Percentiles rank a stretch among this genome's conserved stretches.
Conservation (phyloP, 2,329 filamentous ascomycete genomes). For the Emydomyces testavorans region DNA sequence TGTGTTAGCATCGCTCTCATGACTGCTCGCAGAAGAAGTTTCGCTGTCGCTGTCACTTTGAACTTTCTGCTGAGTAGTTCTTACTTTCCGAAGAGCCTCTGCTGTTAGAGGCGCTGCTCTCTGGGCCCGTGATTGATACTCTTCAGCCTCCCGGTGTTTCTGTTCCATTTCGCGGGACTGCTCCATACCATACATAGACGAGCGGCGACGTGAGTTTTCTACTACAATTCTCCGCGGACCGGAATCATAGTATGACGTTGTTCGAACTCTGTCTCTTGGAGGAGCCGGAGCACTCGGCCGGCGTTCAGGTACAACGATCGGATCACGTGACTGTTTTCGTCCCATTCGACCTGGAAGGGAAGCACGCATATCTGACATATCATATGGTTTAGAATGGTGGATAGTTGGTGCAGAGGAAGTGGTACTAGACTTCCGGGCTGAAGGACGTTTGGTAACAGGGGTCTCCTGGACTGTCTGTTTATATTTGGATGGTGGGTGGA, state of each 20-base stretch:
- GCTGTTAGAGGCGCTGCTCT: conserved; percentile 18
- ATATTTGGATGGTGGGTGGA: conserved; percentile 18
- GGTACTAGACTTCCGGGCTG: conserved; percentile 25
- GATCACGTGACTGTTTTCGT: conserved; percentile 25
- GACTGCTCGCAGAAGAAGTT: conserved; percentile 32
- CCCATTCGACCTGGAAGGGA: conserved; percentile 24
- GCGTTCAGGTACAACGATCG: conserved; percentile 24
- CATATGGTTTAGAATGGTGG: conserved; percentile 25
- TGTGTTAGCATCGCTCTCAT: conserved; percentile 29
- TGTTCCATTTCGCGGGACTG: conserved; percentile 25
- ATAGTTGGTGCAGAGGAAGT: conserved; percentile 23
- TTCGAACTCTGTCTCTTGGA: conserved; percentile 21
- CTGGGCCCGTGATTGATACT: conserved; percentile 25
- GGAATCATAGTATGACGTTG: conserved; percentile 25
- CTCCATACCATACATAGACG: conserved; percentile 25
- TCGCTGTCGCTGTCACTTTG: conserved; percentile 30
- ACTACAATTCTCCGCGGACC: conserved; percentile 27
- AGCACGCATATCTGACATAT: conserved; percentile 26
- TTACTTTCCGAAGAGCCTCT: conserved; percentile 13
- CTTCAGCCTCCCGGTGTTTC: conserved; percentile 29
- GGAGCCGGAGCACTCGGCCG: conserved; percentile 23
- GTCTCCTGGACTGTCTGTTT: conserved; percentile 27
- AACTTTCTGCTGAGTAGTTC: conserved; percentile 17
- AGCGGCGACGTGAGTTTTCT: conserved; percentile 26
- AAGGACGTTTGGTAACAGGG: conserved; percentile 20